Base-by-base conservation (phyloP, 2,329 filamentous ascomycete species). In the Uncinocarpus reesii region DNA sequence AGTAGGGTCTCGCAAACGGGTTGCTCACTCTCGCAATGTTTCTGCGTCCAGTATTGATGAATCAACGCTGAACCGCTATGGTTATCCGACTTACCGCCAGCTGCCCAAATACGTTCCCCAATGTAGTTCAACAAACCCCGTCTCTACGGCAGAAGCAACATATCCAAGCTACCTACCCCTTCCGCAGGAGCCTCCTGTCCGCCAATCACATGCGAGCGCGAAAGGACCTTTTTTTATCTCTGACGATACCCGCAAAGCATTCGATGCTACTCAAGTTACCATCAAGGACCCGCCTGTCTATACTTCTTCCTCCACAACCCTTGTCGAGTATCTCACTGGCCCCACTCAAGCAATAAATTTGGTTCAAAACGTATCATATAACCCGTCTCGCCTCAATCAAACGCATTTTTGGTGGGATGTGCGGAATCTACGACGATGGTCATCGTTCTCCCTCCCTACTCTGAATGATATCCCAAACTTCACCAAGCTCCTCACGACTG, bases 331-430 rank as follows among this genome's bases (percentile, higher is more conserved):
- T 67, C 78, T 96, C 41, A 88, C 84, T 2, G 73, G 76, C 0
- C 70, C 84, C 52, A 95, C 93, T 61, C 88, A 89, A 16, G 82
- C 86, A 18, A 84, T 89, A 15, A 83, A 83, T 34, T 73, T 95
- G 28, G 86, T 94, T 31, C 83, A 83, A 60, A 84, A 83, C 56
- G 78, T 90, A 56, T 85, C 83, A 51, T 81, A 83, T 62, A 63
- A 80, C 69, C 55, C 72, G 74, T 59, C 78, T 73, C 54, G 84
- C 80, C 63, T 81, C 75, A 60, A 77, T 75, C 66, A 83, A 58
- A 86, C 83, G 64, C 81, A 94, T 70, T 95, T 90, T 66, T 96
- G 90, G 90, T 95, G 87, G 85, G 90, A 96, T 60, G 77, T 94
- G 50, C 84, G 90, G 57, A 90, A 93, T 63, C 74, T 95, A 56